phyloP scores from a whole-genome alignment of 2,329 filamentous ascomycete genomes.

The Xylariales sp. region DNA sequence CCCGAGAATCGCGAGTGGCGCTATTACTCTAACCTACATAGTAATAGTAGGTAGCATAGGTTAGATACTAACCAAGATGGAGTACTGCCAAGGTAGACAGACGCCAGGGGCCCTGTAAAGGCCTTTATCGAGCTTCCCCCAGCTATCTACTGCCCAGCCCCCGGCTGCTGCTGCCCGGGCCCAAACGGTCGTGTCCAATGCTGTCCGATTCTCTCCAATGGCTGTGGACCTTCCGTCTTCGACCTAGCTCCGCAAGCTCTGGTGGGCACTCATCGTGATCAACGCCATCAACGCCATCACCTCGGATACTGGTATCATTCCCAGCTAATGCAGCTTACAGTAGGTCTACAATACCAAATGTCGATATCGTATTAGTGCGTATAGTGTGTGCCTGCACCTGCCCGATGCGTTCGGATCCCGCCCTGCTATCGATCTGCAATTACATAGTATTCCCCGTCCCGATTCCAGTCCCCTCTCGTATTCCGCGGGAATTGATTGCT shows the following conservation, averaged over 20 bases:
- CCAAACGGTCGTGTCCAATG: conserved; percentile 2
- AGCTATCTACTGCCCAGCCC: background rate
- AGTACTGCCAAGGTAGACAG: too few species aligned
- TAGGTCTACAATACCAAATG: background rate
- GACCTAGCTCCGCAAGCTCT: conserved; percentile 33
- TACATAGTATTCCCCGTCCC: conserved; percentile 7
- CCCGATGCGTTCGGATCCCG: conserved; percentile 29
- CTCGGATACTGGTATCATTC: conserved; percentile 15
- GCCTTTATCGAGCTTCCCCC: conserved; percentile 30
- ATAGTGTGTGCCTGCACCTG: conserved; percentile 29
- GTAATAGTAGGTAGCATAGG: too few species aligned
- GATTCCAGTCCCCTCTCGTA: conserved; percentile 7
- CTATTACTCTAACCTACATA: too few species aligned
- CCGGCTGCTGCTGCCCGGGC: background rate
- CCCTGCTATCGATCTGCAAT: conserved; percentile 24
- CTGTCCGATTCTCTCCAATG: background rate
- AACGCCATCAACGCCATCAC: conserved; percentile 14
- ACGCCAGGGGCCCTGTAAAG: conserved; percentile 20
- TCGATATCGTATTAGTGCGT: conserved; percentile 19
- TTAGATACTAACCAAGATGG: too few species aligned
- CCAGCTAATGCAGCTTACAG: conserved; percentile 23
- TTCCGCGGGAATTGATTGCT: conserved; percentile 10
- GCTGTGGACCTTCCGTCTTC: conserved; percentile 44
- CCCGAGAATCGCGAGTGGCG: conserved; percentile 11
- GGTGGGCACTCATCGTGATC: conserved; percentile 26